A percentile compares a stretch with the other conserved stretches of the same genome.
These are phyloP conservation scores for Cryptosporidium viatorum DNA, from an alignment of 169 alveolate genomes.

Conservation along the genomic window DNA sequence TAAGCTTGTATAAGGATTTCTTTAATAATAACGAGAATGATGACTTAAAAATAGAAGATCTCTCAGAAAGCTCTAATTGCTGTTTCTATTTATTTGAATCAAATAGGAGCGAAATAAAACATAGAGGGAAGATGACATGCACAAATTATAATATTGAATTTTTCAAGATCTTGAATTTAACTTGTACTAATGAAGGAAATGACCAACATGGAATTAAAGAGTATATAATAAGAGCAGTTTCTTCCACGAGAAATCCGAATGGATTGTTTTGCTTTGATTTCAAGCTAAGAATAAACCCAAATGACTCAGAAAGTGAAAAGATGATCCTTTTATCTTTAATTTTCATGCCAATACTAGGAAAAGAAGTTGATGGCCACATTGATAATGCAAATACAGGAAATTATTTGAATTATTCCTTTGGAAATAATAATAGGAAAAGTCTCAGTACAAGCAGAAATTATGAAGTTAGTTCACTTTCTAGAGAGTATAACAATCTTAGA, in stretches of 20 bases:
- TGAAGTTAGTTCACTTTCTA: background rate
- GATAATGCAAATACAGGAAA: background rate
- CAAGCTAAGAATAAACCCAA: background rate
- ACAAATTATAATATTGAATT: slow-evolving; percentile 8
- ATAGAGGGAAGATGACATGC: slow-evolving; percentile 12
- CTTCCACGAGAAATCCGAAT: slow-evolving; percentile 41
- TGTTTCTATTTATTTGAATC: slow-evolving; percentile 15
- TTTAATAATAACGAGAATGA: background rate
- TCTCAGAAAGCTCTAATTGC: slow-evolving; percentile 4
- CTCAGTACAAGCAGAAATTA: background rate
- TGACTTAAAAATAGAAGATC: slow-evolving; percentile 15
- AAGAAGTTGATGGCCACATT: background rate
- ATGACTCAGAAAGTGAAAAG: background rate
- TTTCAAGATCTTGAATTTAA: slow-evolving; percentile 6
- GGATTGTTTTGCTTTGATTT: slow-evolving; percentile 55
- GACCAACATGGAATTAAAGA: background rate
- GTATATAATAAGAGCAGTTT: slow-evolving; percentile 20
- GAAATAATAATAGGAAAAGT: background rate
- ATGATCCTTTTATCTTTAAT: slow-evolving; percentile 26
- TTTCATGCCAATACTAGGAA: slow-evolving; percentile 43
- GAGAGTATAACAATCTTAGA: background rate
- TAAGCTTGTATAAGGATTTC: background rate
- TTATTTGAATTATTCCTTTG: slow-evolving; percentile 45
- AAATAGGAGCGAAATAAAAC: background rate
- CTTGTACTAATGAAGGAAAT: background rate